Conservation (phyloP, 208 protist species). For the Phytomonas sp. region DNA sequence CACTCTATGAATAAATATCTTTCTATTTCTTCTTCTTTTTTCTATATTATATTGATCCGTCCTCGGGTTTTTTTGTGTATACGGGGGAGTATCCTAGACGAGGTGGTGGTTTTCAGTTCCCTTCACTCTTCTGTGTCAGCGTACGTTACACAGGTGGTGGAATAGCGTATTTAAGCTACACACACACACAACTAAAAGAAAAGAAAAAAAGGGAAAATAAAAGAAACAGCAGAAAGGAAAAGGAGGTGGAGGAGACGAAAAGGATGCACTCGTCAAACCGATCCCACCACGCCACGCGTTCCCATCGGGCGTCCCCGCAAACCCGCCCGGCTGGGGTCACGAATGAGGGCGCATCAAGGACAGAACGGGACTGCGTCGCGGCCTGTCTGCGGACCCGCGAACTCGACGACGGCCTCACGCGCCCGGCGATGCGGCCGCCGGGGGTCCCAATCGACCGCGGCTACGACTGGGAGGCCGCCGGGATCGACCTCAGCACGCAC, state of each 20-base stretch:
- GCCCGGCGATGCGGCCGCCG: conserved; percentile 36
- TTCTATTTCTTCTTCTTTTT: conserved; percentile 3
- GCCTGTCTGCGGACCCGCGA: conserved; percentile 38
- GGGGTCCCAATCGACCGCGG: conserved; percentile 40
- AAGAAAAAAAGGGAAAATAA: not conserved
- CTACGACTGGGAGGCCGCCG: conserved; percentile 68
- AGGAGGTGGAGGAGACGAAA: not conserved
- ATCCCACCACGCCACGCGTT: conserved; percentile 31
- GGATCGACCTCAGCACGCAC: conserved; percentile 65
- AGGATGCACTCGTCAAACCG: conserved; percentile 20
- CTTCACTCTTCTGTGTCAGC: not conserved
- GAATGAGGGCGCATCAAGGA: conserved; percentile 35
- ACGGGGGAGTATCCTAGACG: not conserved
- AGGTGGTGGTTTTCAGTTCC: not conserved
- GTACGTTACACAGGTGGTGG: not conserved
- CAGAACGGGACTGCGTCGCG: conserved; percentile 28
- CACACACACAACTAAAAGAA: conserved; percentile 2
- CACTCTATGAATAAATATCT: conserved; percentile 2
- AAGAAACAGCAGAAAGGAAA: not conserved
- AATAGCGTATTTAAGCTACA: not conserved
- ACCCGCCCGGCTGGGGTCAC: conserved; percentile 59
- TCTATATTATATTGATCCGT: conserved; percentile 7
- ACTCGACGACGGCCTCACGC: conserved; percentile 1
- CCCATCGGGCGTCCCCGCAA: conserved; percentile 60
- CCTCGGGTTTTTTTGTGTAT: conserved; percentile 3